Evolutionary conservation across 176 grass and related monocot species (phyloP).

Genomic region (Zoysia pacifica): DNA sequence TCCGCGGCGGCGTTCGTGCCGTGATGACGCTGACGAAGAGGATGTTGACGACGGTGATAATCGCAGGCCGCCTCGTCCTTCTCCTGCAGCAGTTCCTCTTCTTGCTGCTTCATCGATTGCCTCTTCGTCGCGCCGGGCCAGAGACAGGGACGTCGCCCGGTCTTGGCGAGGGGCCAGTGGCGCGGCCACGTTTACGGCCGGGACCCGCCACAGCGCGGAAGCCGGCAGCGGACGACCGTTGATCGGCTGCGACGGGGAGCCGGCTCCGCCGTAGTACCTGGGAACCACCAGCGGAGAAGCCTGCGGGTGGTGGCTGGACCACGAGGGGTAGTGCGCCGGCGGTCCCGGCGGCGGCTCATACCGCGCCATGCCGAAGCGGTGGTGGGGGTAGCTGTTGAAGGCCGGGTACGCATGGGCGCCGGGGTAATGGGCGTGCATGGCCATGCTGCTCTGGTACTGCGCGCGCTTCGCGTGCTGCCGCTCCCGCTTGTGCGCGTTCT

Average conservation of each 20-base stretch:
- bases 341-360: conserved; percentile 44
- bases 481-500: conserved; percentile 94
- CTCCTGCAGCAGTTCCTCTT: conserved; percentile 14
- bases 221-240: conserved; percentile 63
- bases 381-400: conserved; percentile 51
- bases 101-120: conserved; percentile 41
- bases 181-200: conserved; percentile 16
- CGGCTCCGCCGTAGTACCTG: conserved; percentile 56
- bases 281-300: conserved; percentile 3
- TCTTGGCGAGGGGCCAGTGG: conserved; percentile 40
- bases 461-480: conserved; percentile 78
- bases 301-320: conserved; percentile 38
- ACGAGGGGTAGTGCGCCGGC: conserved; percentile 72
- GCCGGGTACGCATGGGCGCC: conserved; percentile 50
- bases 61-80: conserved; percentile 8
- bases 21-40: conserved; percentile 46
- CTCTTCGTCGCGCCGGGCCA: conserved; percentile 44
- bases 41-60: conserved; percentile 44
- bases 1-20: conserved; percentile 46
- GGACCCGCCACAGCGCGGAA: conserved; percentile 54
- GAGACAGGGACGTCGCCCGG: conserved; percentile 28
- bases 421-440: conserved; percentile 52
- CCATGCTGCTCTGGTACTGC: conserved; percentile 85
- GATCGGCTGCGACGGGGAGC: conserved; percentile 65
- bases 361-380: conserved; percentile 46